Evolutionary conservation across 2,329 filamentous ascomycete genomes (phyloP), one percentile per base, ranked within the genome.

Genomic region (Didymella segeticola): DNA sequence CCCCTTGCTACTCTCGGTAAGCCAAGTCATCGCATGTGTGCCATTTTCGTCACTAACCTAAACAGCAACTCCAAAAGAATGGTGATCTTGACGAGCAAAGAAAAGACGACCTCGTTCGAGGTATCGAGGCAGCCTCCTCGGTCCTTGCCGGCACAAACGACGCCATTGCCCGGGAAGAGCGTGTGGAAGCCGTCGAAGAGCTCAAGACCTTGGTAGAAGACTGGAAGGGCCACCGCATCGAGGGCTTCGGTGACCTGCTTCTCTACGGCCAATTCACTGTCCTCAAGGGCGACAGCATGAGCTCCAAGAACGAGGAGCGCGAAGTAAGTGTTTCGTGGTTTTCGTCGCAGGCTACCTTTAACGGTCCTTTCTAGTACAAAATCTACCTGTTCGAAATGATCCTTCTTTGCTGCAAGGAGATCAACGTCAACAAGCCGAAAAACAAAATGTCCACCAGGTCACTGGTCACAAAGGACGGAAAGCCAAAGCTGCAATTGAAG

Each of bases 341-440:
- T 34, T 19, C 25, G 11, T 6, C 14, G 9, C 6, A 38, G 6
- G 12, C 11, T 22, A 2, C 26, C 9, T 26, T 58, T 62, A 22
- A 58, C 49, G 25, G 9, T 8, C 19, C 31, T n/a, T 38, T 64
- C 11, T 19, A 96, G 90, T 99, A 98, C 73, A 93, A 96, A 75
- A 96, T 99, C 57, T 99, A 96, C 76, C 86, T 99, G 25, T 99
- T 99, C 74, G 91, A 98, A 73, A 90, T 86, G 71, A 99, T 99
- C 53, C 80, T 99, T 36, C 84, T 99, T 26, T 98, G 95, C 75
- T 98, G 95, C 84, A 99, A 98, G 79, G 95, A 98, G 70, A 83
- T 95, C 47, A 89, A 92, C 50, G 86, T 90, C 11, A 91, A 88
- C 74, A 97, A 97, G 79, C 82, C 84, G 45, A 89, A 89, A 71